These are phyloP conservation scores for Middelhovenomyces tepae DNA, from an alignment of 805 yeast species.

Conservation along the genomic window DNA sequence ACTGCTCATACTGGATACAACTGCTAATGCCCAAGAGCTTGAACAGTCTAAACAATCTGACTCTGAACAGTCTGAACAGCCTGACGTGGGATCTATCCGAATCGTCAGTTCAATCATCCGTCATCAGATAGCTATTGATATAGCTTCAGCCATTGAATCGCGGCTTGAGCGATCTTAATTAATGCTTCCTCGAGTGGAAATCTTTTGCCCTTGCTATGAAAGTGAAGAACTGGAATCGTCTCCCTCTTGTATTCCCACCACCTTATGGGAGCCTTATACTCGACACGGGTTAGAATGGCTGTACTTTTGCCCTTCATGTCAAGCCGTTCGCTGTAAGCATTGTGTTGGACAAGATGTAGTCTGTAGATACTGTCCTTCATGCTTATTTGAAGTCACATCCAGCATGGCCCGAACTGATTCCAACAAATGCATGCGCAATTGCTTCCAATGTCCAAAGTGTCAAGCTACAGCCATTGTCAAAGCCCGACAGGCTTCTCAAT, in stretches of 20 bases:
- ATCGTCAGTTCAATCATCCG: no score
- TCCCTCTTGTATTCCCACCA: conserved; percentile 14
- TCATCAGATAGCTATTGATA: no score
- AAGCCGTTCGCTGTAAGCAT: conserved; percentile 27
- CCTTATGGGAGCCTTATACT: conserved; percentile 16
- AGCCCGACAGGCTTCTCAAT: no score
- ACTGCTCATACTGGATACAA: no score
- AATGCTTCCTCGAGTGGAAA: no score
- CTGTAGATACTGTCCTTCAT: conserved; percentile 28
- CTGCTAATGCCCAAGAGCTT: no score
- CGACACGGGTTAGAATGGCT: conserved; percentile 22
- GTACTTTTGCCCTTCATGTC: conserved; percentile 31
- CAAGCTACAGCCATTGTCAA: conserved; percentile 13
- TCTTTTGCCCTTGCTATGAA: no score
- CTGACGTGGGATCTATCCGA: no score
- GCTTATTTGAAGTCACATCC: conserved; percentile 26
- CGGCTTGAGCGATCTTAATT: no score
- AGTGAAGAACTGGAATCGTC: conserved; percentile 1
- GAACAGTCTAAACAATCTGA: no score
- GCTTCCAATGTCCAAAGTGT: conserved; percentile 30
- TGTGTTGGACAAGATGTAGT: conserved; percentile 30
- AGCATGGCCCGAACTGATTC: conserved; percentile 18
- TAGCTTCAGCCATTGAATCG: no score
- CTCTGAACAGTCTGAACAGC: no score
- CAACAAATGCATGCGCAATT: conserved; percentile 27